A percentile compares a stretch with the other conserved stretches of the same genome.
Conservation (phyloP, 2,329 filamentous ascomycete species). For the Parastagonospora avenae region DNA sequence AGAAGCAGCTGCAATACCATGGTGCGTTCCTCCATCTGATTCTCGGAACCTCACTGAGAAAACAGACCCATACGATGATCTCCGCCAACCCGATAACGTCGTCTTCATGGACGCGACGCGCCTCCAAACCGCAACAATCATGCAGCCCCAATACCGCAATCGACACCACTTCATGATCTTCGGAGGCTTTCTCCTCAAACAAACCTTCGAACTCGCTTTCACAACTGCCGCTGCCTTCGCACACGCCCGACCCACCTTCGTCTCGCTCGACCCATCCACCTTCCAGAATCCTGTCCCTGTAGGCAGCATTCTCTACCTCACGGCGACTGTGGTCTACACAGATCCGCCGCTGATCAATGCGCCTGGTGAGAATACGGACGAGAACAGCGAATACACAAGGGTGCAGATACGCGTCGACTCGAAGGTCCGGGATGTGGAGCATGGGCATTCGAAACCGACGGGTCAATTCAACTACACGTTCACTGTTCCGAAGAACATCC, state of each 20-base stretch:
- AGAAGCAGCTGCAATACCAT: conserved; percentile 68
- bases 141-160: conserved; percentile 75
- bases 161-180: conserved; percentile 80
- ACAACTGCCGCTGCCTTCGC: conserved; percentile 74
- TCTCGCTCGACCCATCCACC: conserved; percentile 74
- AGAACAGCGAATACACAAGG: conserved; percentile 58
- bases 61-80: conserved; percentile 59
- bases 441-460: conserved; percentile 69
- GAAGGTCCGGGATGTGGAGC: conserved; percentile 74
- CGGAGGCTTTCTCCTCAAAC: conserved; percentile 74
- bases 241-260: conserved; percentile 71
- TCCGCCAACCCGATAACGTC: conserved; percentile 62
- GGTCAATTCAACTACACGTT: conserved; percentile 81
- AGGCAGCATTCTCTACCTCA: conserved; percentile 75
- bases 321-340: conserved; percentile 72
- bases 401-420: conserved; percentile 74
- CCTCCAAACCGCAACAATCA: conserved; percentile 71
- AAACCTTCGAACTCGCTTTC: conserved; percentile 77
- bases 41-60: background rate
- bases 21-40: conserved; percentile 41
- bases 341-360: conserved; percentile 61
- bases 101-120: conserved; percentile 67
- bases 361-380: conserved; percentile 39
- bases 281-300: conserved; percentile 78
- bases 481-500: conserved; percentile 65